phyloP scores from a whole-genome alignment of 768 basidiomycete genomes.

The Arthromyces matolae region DNA sequence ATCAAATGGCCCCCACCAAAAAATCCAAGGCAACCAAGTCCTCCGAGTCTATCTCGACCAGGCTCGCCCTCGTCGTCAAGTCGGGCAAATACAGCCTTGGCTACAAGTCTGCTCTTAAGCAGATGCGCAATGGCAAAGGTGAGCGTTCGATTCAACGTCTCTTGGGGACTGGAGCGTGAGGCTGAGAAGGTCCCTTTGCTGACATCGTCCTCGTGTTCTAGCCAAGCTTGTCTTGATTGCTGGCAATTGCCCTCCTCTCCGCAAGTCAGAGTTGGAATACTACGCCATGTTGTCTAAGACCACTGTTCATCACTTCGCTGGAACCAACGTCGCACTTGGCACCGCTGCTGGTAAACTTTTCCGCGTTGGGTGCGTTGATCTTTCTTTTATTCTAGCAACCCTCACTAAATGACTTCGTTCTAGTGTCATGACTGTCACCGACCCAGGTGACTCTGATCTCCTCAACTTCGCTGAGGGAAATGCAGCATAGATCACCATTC shows the following conservation, averaged over 20 bases:
- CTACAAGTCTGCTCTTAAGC: slow-evolving; percentile 97
- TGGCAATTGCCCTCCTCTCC: slow-evolving; percentile 97
- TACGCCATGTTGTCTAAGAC: slow-evolving; percentile 99
- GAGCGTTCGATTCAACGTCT: slow-evolving; percentile 45
- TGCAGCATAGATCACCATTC: slow-evolving; percentile 43
- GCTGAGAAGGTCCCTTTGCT: slow-evolving; percentile 99
- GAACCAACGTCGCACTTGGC: slow-evolving; percentile 96
- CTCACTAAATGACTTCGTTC: slow-evolving; percentile 18
- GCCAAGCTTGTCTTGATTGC: slow-evolving; percentile 99
- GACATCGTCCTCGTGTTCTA: slow-evolving; percentile 43
- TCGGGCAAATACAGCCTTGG: slow-evolving; percentile 97
- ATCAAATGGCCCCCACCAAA: slow-evolving; percentile 89
- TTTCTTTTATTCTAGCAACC: neutral
- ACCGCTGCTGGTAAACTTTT: slow-evolving; percentile 99
- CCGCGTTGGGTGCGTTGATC: slow-evolving; percentile 84
- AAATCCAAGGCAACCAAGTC: slow-evolving; percentile 94
- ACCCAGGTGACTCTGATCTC: slow-evolving; percentile 96
- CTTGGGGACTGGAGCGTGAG: slow-evolving; percentile 94
- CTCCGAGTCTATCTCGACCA: slow-evolving; percentile 89
- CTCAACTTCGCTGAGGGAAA: slow-evolving; percentile 79
- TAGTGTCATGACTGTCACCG: slow-evolving; percentile 95
- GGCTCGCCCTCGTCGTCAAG: slow-evolving; percentile 95
- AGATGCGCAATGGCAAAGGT: slow-evolving; percentile 98
- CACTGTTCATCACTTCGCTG: slow-evolving; percentile 95
- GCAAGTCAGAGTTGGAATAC: slow-evolving; percentile 99